Conservation (phyloP, 2,329 filamentous ascomycete genomes). For the Sclerotiophoma versabilis region DNA sequence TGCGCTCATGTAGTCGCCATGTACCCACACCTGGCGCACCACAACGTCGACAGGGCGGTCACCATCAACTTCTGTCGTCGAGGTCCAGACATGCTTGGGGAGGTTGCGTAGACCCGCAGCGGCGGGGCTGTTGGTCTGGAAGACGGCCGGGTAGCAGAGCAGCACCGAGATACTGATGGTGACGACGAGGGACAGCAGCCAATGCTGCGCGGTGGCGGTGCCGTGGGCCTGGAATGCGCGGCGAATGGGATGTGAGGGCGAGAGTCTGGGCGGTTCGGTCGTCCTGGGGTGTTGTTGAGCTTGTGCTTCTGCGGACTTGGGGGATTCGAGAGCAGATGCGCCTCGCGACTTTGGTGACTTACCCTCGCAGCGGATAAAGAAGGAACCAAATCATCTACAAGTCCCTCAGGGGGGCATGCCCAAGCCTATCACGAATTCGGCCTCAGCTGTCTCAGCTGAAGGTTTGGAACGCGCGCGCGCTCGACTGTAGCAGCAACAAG, state of each 20-base stretch:
- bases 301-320: conserved; percentile 10
- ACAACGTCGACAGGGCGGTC: conserved; percentile 69
- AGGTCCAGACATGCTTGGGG: conserved; percentile 83
- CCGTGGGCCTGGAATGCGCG: conserved; percentile 72
- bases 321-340: conserved; percentile 7
- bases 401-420: conserved; percentile 35
- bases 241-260: conserved; percentile 70
- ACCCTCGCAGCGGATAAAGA: conserved; percentile 79
- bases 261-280: conserved; percentile 73
- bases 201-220: conserved; percentile 73
- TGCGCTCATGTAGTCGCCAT: conserved; percentile 81
- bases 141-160: conserved; percentile 77
- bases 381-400: conserved; percentile 75
- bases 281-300: conserved; percentile 61
- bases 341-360: conserved; percentile 47
- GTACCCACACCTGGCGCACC: conserved; percentile 83
- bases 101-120: conserved; percentile 75
- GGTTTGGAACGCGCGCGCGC: conserved; percentile 37
- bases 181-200: conserved; percentile 74
- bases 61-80: conserved; percentile 68
- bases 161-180: conserved; percentile 75
- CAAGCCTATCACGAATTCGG: conserved; percentile 14
- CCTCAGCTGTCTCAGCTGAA: conserved; percentile 28
- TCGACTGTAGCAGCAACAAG: conserved; percentile 27
- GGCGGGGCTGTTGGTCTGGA: conserved; percentile 75